Evolutionary conservation across 2,329 filamentous ascomycete species (phyloP), one percentile per base, ranked within the genome.

Genomic region (Aspergillus aculeatinus): DNA sequence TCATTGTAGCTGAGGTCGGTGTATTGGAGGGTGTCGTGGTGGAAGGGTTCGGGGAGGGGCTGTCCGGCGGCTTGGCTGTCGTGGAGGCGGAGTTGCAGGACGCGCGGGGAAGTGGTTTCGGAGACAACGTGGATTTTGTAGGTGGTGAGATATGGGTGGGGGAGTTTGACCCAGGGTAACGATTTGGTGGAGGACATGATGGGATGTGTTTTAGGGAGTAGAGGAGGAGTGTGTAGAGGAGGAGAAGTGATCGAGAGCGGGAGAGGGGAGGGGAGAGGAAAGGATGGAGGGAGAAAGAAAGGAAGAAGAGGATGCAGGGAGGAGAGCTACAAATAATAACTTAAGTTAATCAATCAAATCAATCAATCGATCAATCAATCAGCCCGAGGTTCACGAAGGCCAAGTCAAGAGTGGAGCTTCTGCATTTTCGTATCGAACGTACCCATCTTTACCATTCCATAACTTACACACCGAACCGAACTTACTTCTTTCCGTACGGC

Each of bases 121-220:
- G 65, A 62, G 42, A 73, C 62, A 1, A 67, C 60, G 39, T 68
- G 66, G 48, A 81, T 77, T 29, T 69, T 71, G 63, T 80, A 81
- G 59, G 74, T 67, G 2, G 79, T 81, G 44, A 81, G 71, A 53
- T 77, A 82, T 4, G 79, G 79, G 57, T 81, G 77, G 19, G 79
- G 79, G 29, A 81, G 74, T 63, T 80, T 81, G 25, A 81, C 74
- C 59, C 68, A 68, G 31, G 77, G 74, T 57, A 74, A 77, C 61
- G 50, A 5, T 19, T 23, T 39, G 7, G 57, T 29, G 16, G 59
- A 21, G 3, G 47, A 6, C 23, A 47, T 52, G 33, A 35, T 27
- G 25, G 5, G 16, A 39, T 7, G 21, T 50, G 19, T 21, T 55
- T 44, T 10, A n/a, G 42, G 1, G 35, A 29, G 35, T 31, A 60